These are phyloP conservation scores for Salvia sclarea DNA, from an alignment of 305 asterid species.

Conservation along the genomic window DNA sequence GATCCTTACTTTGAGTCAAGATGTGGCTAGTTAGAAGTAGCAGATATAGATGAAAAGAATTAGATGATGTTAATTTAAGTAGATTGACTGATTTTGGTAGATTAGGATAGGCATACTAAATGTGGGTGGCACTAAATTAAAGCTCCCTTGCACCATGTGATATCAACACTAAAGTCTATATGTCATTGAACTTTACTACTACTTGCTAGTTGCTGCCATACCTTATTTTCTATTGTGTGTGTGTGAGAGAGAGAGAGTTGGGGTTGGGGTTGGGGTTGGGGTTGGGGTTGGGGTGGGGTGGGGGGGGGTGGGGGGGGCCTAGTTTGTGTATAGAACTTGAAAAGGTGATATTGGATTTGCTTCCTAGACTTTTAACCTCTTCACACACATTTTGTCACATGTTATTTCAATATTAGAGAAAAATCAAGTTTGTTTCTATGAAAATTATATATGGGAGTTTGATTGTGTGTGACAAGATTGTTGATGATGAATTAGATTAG, in stretches of 20 bases:
- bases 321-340: background rate
- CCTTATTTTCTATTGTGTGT: too few relatives aligned
- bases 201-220: background rate
- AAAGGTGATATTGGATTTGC: conserved; percentile 1
- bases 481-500: too few relatives aligned
- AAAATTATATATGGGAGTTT: too few relatives aligned
- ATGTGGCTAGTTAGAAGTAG: conserved; percentile 22
- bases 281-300: too few relatives aligned
- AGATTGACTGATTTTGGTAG: conserved; percentile 26
- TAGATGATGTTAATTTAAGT: background rate
- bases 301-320: conserved; percentile 17
- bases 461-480: too few relatives aligned
- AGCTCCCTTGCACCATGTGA: conserved; percentile 27
- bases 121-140: conserved; percentile 6
- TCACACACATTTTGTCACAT: background rate
- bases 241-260: background rate
- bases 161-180: background rate
- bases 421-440: too few relatives aligned
- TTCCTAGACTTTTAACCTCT: background rate
- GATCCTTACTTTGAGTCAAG: conserved; percentile 18
- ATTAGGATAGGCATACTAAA: conserved; percentile 9
- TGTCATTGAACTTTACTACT: background rate
- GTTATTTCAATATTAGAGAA: background rate
- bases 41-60: conserved; percentile 18
- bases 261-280: too few relatives aligned